Base-by-base conservation (phyloP, 257 asterid species). In the Parsonsia alboflavescens region DNA sequence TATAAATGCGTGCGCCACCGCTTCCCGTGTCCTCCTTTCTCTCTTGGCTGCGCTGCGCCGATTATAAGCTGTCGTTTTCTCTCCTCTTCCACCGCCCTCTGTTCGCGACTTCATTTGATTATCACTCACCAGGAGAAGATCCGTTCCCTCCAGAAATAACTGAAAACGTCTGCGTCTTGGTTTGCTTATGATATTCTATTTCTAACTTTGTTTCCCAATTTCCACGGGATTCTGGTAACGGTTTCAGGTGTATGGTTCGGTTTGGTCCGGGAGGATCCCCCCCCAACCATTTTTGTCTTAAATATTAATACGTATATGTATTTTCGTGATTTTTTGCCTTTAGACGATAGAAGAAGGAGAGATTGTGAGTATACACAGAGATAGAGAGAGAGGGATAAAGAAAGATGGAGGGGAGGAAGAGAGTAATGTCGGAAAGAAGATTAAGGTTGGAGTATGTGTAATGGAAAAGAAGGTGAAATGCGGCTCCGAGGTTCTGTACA, bases 401-500 rank as follows among this genome's bases (percentile, higher is more conserved):
- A 65, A 46, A 70, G 62, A 88, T 83, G 90, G 86, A 68, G 83
- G 88, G 72, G 82, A 77, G 72, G 86, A 78, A 68, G 85, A 77
- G 63, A 78, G 77, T 56, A 73, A 71, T 58, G 73, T 78, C 13
- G 86, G 77, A 75, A 71, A 73, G 81, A 91, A 91, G 82, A 82
- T 93, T 68, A 81, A 76, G 75, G 84, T 91, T 65, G 98, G 98
- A 78, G 97, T 93, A 65, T 93, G 98, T 78, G 98, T 93, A 80
- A 87, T 93, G 97, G 98, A 93, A 93, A 93, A 91, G 97, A 91
- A 93, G 98, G 98, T 91, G 98, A 93, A 89, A 87, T 91, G 96
- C 91, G 96, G 96, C 93, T 84, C 91, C 88, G 96, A 89, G 97
- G 96, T 91, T 89, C 89, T 80, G 85, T 85, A 85, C 64, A n/a